These are phyloP conservation scores for Globisporangium middletonii DNA, from an alignment of 352 stramenopile species.

Conservation along the genomic window DNA sequence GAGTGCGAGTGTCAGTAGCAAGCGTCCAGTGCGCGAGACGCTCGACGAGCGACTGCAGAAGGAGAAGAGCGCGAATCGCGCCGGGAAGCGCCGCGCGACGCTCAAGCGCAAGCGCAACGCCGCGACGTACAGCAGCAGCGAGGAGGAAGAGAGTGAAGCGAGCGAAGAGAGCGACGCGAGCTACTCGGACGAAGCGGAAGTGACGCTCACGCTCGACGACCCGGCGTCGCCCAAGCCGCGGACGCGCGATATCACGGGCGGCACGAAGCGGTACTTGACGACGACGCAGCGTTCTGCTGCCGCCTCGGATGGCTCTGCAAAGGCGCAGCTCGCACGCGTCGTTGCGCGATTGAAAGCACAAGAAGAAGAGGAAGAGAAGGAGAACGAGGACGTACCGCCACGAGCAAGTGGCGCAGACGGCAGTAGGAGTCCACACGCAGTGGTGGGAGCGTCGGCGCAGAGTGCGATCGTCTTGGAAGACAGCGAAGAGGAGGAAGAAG, in stretches of 20 bases:
- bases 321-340: conserved; percentile 19
- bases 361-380: conserved; percentile 5
- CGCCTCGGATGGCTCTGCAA: conserved; percentile 7
- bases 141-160: conserved; percentile 21
- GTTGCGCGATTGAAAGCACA: conserved; percentile 29
- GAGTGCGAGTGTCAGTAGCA: background rate
- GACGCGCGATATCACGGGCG: conserved; percentile 17
- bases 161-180: conserved; percentile 11
- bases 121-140: conserved; percentile 1
- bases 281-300: background rate
- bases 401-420: no score
- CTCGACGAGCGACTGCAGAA: conserved; percentile 37
- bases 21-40: conserved; percentile 18
- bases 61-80: conserved; percentile 12
- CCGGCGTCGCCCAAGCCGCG: conserved; percentile 5
- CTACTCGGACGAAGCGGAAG: conserved; percentile 31
- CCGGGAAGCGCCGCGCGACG: conserved; percentile 4
- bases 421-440: background rate
- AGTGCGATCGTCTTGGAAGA: conserved; percentile 57
- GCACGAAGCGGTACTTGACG: conserved; percentile 7
- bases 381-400: background rate
- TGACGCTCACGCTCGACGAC: conserved; percentile 19
- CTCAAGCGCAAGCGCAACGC: conserved; percentile 17
- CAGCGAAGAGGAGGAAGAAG: conserved; percentile 27
- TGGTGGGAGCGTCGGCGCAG: conserved; percentile 22